Evolutionary conservation across 2,329 filamentous ascomycete genomes (phyloP), one percentile per base, ranked within the genome.

Genomic region (Claviceps spartinae): DNA sequence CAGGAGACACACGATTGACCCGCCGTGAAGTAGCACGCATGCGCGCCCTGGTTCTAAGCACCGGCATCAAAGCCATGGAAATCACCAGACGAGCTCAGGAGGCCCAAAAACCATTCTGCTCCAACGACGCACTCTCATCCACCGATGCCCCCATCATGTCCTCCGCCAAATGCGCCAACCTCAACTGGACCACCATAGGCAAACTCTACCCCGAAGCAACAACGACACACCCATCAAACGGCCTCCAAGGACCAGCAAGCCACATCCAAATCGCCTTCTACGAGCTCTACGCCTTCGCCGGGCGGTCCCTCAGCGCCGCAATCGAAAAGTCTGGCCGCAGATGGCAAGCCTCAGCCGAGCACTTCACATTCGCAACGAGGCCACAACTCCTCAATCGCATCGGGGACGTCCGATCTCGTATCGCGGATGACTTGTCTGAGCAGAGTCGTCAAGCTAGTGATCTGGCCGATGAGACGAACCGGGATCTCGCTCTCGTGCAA

Each of bases 61-160:
- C 88, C 0, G 90, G 89, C n/a, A 83, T 96, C 62, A 95, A 94
- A 68, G 90, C 91, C 0, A 82, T 82, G 61, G 87, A 93, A 62
- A 86, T 96, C 51, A 75, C 76, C 30, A 77, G 82, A 4, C 79
- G 84, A 47, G 82, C 85, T 4, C 69, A 82, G 45, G 72, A 74
- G 38, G 63, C 65, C 9, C 67, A 67, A 48, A 63, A 67, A 18
- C 64, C 72, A 0, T 66, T 69, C 30, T 50, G 53, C 50, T 54
- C 58, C 1, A 57, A 43, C 18, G 57, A 58, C 5, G 55, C 53
- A 45, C 50, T 59, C 8, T 48, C 55, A 22, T 47, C 46, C 16
- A 50, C 54, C 3, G 56, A 63, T 0, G 64, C 65, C 14, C 55
- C 54, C 3, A 34, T 3, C 38, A 16, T 41, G 16, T 52, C 30